Base-by-base conservation (phyloP, 1,284 basidiomycete species). In the Ceratobasidium sp. region DNA sequence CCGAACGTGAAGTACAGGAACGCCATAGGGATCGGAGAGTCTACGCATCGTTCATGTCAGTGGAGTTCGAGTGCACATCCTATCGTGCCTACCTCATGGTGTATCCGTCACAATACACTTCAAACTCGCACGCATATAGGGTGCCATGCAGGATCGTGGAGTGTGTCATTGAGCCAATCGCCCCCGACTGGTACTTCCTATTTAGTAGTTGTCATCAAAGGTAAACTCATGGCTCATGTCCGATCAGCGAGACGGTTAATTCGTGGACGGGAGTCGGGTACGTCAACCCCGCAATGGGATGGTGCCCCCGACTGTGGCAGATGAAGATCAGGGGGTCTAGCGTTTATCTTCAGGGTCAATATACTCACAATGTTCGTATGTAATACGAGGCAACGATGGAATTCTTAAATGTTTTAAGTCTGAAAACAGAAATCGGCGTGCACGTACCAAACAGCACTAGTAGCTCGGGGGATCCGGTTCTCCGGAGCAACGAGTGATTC, bases 181-280 rank as follows among this genome's bases (percentile, higher is more conserved):
- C 96, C 28, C 96, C 96, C 80, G 90, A 95, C 80, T 93, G 91
- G 84, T 97, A 98, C 88, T 98, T 98, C 95, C 94, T 86, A 66
- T 33, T 50, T 23, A 91, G 65, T 33, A 20, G 15, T 23, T 52
- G 65, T 15, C 46, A 52, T 67, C 65, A 67, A 67, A 67, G 68
- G 15, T 46, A 26, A 56, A 40, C 33, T 33, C 33, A 33, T 33
- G 33, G 33, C 62, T 38, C 26, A 33, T n/a, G 44, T 77, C 77
- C 77, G 54, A 54, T 40, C 56, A 78, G 67, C 73, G 75, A 73
- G 50, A 52, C n/a, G 46, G 3, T 44, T 17, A 67, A 67, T 28
- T n/a, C 13, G 15, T 26, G 50, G 28, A 12, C 9, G 46, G 44
- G 17, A 20, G 20, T 26, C 17, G 65, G 46, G 65, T 15, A 52